A percentile compares a stretch with the other conserved stretches of the same genome.
Evolutionary conservation across 2,329 filamentous ascomycete species (phyloP).

Genomic region (Alternaria arborescens): DNA sequence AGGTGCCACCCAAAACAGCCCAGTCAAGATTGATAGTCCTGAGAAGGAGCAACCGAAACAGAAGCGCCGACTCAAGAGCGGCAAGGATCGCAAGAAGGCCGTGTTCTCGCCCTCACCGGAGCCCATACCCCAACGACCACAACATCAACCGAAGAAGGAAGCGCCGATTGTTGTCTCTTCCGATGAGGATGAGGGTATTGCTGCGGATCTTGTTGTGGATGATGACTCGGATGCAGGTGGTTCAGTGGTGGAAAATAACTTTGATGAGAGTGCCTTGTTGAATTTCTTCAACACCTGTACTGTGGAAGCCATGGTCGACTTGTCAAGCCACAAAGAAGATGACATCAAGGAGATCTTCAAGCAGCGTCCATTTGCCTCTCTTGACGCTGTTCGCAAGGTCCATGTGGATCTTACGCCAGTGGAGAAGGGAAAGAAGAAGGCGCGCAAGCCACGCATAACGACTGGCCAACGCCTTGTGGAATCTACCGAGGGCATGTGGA

Average conservation of each 20-base stretch:
- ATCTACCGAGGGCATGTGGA: conserved; percentile 75
- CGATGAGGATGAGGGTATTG: conserved; percentile 47
- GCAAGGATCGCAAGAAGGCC: conserved; percentile 45
- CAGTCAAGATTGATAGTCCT: conserved; percentile 25
- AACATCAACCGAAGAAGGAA: conserved; percentile 24
- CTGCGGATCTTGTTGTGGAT: conserved; percentile 47
- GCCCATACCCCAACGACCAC: conserved; percentile 27
- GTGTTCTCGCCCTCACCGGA: conserved; percentile 35
- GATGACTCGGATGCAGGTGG: conserved; percentile 57
- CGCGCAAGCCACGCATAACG: conserved; percentile 55
- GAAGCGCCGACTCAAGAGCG: conserved; percentile 59
- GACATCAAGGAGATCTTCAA: conserved; percentile 74
- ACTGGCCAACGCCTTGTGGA: conserved; percentile 74
- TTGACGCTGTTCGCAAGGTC: conserved; percentile 73
- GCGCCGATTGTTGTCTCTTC: conserved; percentile 29
- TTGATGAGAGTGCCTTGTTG: conserved; percentile 68
- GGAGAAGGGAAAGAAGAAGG: conserved; percentile 47
- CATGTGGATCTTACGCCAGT: conserved; percentile 50
- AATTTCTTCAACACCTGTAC: conserved; percentile 85
- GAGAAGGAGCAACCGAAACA: conserved; percentile 32
- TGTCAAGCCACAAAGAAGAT: conserved; percentile 77
- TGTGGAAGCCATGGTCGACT: conserved; percentile 78
- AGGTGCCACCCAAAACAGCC: conserved; percentile 26
- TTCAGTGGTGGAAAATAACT: conserved; percentile 32
- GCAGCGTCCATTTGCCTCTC: conserved; percentile 74